Evolutionary conservation across 441 rosid species (phyloP).

Genomic region (Populus tomentosa): DNA sequence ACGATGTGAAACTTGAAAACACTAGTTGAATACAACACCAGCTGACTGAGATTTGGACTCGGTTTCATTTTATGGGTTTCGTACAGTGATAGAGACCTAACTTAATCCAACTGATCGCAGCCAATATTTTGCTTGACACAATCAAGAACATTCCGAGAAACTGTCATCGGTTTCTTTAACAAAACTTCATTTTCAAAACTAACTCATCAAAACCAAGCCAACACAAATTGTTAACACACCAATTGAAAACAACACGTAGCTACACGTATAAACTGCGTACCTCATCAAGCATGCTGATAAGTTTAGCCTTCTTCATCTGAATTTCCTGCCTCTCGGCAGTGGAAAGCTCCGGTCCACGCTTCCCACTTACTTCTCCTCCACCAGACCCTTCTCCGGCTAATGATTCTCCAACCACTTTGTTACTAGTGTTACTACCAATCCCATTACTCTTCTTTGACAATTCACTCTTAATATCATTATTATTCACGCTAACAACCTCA

Average conservation of each 20-base stretch:
- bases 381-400: conserved; percentile 50
- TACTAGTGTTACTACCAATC: conserved; percentile 23
- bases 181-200: no score
- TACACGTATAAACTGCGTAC: conserved; percentile 28
- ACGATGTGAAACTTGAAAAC: no score
- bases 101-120: no score
- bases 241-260: no score
- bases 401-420: conserved; percentile 46
- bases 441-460: conserved; percentile 38
- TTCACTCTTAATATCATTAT: conserved; percentile 38
- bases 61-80: no score
- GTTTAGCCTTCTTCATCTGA: conserved; percentile 98
- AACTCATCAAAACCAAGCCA: neutral
- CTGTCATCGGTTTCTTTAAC: no score
- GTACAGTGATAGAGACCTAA: no score
- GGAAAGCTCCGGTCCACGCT: conserved; percentile 51
- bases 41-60: no score
- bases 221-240: neutral
- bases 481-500: conserved; percentile 83
- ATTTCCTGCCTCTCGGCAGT: conserved; percentile 93
- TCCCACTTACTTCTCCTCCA: conserved; percentile 43
- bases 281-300: conserved; percentile 89
- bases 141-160: neutral
- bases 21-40: no score
- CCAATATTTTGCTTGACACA: neutral